Base-by-base conservation (phyloP, 306 rosid genomes). In the Acacia confusa region DNA sequence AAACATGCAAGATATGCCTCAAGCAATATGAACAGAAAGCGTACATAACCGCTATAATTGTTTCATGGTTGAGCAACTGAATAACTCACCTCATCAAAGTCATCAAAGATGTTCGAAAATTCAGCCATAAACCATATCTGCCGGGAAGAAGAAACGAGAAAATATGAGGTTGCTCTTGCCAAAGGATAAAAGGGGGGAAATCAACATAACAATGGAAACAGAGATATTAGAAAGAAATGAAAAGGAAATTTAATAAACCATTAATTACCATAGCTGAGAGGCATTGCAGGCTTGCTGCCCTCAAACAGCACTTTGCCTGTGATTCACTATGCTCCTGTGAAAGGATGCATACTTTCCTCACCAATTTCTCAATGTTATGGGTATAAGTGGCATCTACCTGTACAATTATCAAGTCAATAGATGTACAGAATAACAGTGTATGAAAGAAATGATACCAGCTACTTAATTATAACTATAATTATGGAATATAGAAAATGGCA, bases 91-190 rank as follows among this genome's bases (percentile, higher is more conserved):
- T 96, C 94, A 52, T 91, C 97, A 81, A 96, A 87, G 87, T 91
- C 94, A 12, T 13, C 87, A 88, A 93, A 92, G 76, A 93, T 89
- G 72, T 88, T 86, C 15, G 98, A 93, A 86, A 87, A 88, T 78
- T 93, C 94, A 25, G 94, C 88, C 99, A 96, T 96, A 83, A 89
- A 93, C 97, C 95, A 91, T 55, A 92, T 85, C 99, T 96, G 97
- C 74, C 84, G 87, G 76, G 38, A 76, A 38, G 81, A 84, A 82
- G 82, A 57, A 57, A 36, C 15, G 34, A 72, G 83, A 72, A 81
- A 84, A 61, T 67, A 77, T 36, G 79, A n/a, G 14, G 27, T 45
- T 64, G 32, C 67, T 57, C 55, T 74, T 55, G 69, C 53, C 61
- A n/a, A 28, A 70, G 20, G 50, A 32, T 43, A 4, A 48, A 63